Percentiles rank a stretch among this genome's conserved stretches.
These are phyloP conservation scores for Phylloporus arenicola DNA, from an alignment of 768 basidiomycete genomes.

Conservation along the genomic window DNA sequence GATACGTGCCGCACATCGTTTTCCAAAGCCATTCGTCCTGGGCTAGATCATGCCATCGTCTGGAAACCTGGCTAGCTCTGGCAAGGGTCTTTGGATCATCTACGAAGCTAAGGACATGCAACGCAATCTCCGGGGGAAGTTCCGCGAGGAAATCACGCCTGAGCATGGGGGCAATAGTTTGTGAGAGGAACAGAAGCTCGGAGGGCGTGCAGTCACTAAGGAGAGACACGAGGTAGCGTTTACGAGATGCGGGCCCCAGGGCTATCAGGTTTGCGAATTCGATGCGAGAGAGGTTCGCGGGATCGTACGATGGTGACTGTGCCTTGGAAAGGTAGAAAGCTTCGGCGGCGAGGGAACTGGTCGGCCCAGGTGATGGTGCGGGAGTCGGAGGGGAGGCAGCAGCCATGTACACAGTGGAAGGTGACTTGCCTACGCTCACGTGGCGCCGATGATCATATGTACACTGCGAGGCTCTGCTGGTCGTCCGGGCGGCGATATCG, in stretches of 20 bases:
- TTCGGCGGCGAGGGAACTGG: constrained; percentile 43
- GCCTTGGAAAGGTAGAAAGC: constrained; percentile 17
- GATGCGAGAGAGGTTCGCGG: constrained; percentile 24
- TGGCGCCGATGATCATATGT: constrained; percentile 15
- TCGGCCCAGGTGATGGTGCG: constrained; percentile 52
- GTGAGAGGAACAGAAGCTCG: constrained; percentile 63
- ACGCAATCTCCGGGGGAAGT: constrained; percentile 63
- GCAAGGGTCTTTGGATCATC: constrained; percentile 70
- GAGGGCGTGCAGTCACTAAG: constrained; percentile 50
- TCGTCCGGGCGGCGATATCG: constrained; percentile 6
- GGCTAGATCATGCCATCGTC: constrained; percentile 63
- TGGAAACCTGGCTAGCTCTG: constrained; percentile 64
- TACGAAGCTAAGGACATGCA: constrained; percentile 72
- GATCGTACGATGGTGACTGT: constrained; percentile 15
- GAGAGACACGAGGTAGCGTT: constrained; percentile 46
- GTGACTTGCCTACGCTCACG: constrained; percentile 11
- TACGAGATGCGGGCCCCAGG: constrained; percentile 39
- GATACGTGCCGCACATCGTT: constrained; percentile 57
- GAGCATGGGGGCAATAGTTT: constrained; percentile 58
- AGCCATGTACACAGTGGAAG: constrained; percentile 45
- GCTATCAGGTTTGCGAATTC: constrained; percentile 31
- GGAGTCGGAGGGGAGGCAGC: constrained; percentile 56
- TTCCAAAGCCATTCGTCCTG: constrained; percentile 80
- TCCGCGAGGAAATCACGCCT: constrained; percentile 56
- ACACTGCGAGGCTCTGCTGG: constrained; percentile 7